These are phyloP conservation scores for Clitopilus passeckerianus DNA, from an alignment of 768 basidiomycete species.

Conservation along the genomic window DNA sequence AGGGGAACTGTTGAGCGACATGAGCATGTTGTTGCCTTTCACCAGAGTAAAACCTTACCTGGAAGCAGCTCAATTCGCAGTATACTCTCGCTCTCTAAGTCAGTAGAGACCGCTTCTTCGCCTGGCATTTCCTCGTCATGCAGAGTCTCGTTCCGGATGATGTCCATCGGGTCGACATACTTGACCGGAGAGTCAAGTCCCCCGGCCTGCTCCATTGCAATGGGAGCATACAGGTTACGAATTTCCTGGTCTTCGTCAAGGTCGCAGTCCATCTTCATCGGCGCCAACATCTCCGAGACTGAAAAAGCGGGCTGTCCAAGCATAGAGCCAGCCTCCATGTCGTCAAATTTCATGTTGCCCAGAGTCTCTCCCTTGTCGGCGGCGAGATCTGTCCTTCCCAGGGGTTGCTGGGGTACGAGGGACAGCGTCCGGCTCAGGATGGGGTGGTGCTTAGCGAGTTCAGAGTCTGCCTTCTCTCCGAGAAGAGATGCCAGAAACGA, in stretches of 20 bases:
- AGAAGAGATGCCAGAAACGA: background rate
- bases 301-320: background rate
- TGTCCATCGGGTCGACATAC: conserved; percentile 21
- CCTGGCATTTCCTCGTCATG: conserved; percentile 35
- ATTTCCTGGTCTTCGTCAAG: conserved; percentile 5
- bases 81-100: conserved; percentile 7
- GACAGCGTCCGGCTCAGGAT: conserved; percentile 18
- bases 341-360: background rate
- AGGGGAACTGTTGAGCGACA: background rate
- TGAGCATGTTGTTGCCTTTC: background rate
- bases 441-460: conserved; percentile 36
- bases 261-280: background rate
- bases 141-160: conserved; percentile 52
- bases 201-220: background rate
- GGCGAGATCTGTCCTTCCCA: background rate
- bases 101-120: background rate
- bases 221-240: conserved; percentile 8
- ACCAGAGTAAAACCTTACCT: conserved; percentile 25
- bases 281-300: background rate
- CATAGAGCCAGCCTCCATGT: background rate
- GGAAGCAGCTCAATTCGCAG: conserved; percentile 43
- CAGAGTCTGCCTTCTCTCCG: background rate
- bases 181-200: conserved; percentile 2
- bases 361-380: too few relatives aligned
- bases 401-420: background rate